Base-by-base conservation (phyloP, 352 stramenopile genomes). In the Phytopythium litorale region DNA sequence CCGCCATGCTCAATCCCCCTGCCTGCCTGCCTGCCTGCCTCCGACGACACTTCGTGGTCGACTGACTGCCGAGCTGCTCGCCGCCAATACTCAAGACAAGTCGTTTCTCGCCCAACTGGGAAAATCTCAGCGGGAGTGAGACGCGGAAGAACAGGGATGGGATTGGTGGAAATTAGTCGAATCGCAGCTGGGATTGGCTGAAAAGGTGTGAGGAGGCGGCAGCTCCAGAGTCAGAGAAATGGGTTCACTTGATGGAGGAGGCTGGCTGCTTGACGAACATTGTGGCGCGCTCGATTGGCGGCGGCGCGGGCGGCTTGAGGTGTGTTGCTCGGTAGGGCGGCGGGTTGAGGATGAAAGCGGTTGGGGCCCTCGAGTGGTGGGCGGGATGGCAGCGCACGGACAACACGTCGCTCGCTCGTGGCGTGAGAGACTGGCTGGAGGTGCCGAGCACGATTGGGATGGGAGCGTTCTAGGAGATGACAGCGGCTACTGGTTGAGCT, bases 1-100 rank as follows among this genome's bases (percentile, higher is more conserved):
- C 67, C 49, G 70, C 70, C 66, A 77, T 76, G 13, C 53, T 60
- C 42, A 9, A 11, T 25, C 19, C 6, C 1, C 33, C 11, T 38
- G 33, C n/a, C 33, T 38, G 33, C 35, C 35, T 40, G 9, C 35
- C 35, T 40, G 35, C 35, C 35, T 40, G 8, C 35, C 35, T 40
- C 8, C 35, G 35, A 40, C 35, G 42, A 25, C 28, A 32, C 28
- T 32, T 32, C 28, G 28, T 32, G 28, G 28, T 32, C 28, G 28
- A 32, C 28, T 32, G 28, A 32, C 28, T 32, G 28, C 28, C 28
- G 0, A 32, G 28, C 28, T 40, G 35, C 35, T 40, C 35, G 8
- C 12, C 35, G 12, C 12, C 35, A 3, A 40, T 40, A 40, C 35
- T 40, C 8, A 40, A 40, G 9, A 15, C 35, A 40, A 40, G 35